phyloP scores from a whole-genome alignment of 1,284 basidiomycete genomes.

The Cutaneotrichosporon cyanovorans region DNA sequence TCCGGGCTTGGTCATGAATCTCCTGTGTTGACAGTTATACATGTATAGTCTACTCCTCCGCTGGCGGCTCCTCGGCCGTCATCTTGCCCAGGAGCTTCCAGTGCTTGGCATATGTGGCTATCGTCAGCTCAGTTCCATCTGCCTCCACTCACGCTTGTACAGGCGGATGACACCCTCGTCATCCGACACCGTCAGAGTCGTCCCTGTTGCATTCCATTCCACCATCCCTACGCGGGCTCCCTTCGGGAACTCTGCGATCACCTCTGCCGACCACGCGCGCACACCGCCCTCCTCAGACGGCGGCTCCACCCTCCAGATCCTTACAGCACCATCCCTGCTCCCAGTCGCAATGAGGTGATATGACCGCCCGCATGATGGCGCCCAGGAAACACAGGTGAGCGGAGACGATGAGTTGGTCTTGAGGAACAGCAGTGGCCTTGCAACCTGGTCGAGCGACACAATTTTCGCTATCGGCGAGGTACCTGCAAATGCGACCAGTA shows the following conservation, averaged over 20 bases:
- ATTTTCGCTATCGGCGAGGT: slow-evolving; percentile 63
- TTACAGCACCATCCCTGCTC: slow-evolving; percentile 70
- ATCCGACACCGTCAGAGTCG: slow-evolving; percentile 76
- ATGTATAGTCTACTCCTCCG: slow-evolving; percentile 18
- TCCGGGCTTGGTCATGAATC: not conserved
- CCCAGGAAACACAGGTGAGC: slow-evolving; percentile 77
- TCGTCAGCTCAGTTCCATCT: slow-evolving; percentile 10
- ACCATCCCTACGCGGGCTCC: slow-evolving; percentile 80
- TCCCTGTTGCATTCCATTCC: slow-evolving; percentile 56
- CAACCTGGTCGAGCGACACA: slow-evolving; percentile 47
- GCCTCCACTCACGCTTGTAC: slow-evolving; percentile 62
- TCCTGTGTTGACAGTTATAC: not conserved
- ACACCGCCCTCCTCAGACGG: slow-evolving; percentile 27
- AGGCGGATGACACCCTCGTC: slow-evolving; percentile 81
- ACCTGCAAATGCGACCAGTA: slow-evolving; percentile 69
- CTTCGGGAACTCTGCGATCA: slow-evolving; percentile 77
- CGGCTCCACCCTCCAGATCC: slow-evolving; percentile 71
- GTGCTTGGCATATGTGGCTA: slow-evolving; percentile 43
- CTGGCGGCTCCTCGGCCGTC: slow-evolving; percentile 42
- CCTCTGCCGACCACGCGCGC: slow-evolving; percentile 58
- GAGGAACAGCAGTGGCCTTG: slow-evolving; percentile 39
- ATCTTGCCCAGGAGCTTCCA: slow-evolving; percentile 45
- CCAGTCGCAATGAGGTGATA: slow-evolving; percentile 89
- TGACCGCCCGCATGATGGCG: slow-evolving; percentile 78
- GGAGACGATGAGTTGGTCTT: slow-evolving; percentile 40